Evolutionary conservation across 768 basidiomycete genomes (phyloP), one percentile per base, ranked within the genome.

Genomic region (Boletellus emodensis): DNA sequence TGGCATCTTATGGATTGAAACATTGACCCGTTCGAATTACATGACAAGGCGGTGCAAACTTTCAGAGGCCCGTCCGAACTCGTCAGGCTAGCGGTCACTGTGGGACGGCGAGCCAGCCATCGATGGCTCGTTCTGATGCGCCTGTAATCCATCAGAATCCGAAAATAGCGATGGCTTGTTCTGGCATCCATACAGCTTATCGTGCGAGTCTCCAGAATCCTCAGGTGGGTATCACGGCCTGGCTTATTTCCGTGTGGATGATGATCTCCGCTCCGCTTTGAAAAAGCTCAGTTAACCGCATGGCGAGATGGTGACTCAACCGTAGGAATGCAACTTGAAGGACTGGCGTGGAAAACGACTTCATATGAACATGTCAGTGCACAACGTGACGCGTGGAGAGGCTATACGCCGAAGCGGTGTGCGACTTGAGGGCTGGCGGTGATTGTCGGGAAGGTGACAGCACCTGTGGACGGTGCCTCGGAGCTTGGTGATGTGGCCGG

Each of bases 371-470:
- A 40, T 43, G 24, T 46, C 7, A 11, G 32, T 36, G 30, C 30
- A 46, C 24, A 47, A 34, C 18, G 24, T 36, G 45, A 40, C 33
- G 14, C 14, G n/a, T 12, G 43, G 34, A 35, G 35, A 57, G 56
- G 50, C 56, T 48, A 47, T 57, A 40, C 52, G 46, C 42, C 24
- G 22, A 46, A 39, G 51, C 44, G 33, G 39, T 44, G 42, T 40
- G 28, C 30, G 24, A 26, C 24, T 26, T 4, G 24, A 15, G 24
- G 17, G 40, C 33, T n/a, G 28, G 18, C 37, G 44, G 39, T 56
- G 57, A 51, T 49, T 35, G 54, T 61, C 46, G 58, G 36, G 57
- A 60, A 43, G 57, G 53, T 11, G 58, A 47, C 46, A 33, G 30
- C 18, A 15, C 53, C 28, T 46, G 33, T 30, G 8, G 4, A 40